A percentile compares a stretch with the other conserved stretches of the same genome.
These are phyloP conservation scores for Aureobasidium sp. DNA, from an alignment of 2,329 filamentous ascomycete genomes.

Conservation along the genomic window DNA sequence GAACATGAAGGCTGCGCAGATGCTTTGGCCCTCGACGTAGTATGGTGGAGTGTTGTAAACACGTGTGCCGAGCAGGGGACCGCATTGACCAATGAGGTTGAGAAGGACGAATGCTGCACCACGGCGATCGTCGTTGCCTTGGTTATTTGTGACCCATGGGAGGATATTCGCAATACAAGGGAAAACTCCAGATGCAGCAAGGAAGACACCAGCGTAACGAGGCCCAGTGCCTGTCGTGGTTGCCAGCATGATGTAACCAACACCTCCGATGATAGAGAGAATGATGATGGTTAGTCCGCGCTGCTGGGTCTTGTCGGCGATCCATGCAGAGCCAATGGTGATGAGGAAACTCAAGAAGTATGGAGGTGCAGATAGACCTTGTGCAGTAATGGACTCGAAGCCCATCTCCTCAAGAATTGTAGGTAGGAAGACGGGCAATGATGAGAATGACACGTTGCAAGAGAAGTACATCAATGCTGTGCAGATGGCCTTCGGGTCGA, in stretches of 20 bases:
- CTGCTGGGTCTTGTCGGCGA: slow-evolving; percentile 60
- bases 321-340: slow-evolving; percentile 52
- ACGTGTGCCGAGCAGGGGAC: slow-evolving; percentile 53
- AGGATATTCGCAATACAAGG: slow-evolving; percentile 23
- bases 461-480: slow-evolving; percentile 50
- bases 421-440: slow-evolving; percentile 38
- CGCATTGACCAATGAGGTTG: slow-evolving; percentile 74
- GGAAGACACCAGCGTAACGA: slow-evolving; percentile 38
- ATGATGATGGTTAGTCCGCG: slow-evolving; percentile 54
- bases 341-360: slow-evolving; percentile 61
- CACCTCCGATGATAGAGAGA: slow-evolving; percentile 51
- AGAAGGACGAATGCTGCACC: slow-evolving; percentile 19
- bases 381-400: slow-evolving; percentile 58
- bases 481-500: slow-evolving; percentile 26
- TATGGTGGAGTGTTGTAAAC: slow-evolving; percentile 48
- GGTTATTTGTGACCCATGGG: slow-evolving; percentile 24
- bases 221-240: slow-evolving; percentile 44
- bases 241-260: slow-evolving; percentile 61
- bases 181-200: slow-evolving; percentile 23
- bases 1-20: slow-evolving; percentile 56
- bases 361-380: slow-evolving; percentile 65
- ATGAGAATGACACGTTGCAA: slow-evolving; percentile 59
- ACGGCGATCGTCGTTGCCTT: slow-evolving; percentile 21
- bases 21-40: slow-evolving; percentile 48
- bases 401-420: slow-evolving; percentile 52